Conservation (phyloP, 2,329 filamentous ascomycete genomes). For the Phaeoacremonium minimum region DNA sequence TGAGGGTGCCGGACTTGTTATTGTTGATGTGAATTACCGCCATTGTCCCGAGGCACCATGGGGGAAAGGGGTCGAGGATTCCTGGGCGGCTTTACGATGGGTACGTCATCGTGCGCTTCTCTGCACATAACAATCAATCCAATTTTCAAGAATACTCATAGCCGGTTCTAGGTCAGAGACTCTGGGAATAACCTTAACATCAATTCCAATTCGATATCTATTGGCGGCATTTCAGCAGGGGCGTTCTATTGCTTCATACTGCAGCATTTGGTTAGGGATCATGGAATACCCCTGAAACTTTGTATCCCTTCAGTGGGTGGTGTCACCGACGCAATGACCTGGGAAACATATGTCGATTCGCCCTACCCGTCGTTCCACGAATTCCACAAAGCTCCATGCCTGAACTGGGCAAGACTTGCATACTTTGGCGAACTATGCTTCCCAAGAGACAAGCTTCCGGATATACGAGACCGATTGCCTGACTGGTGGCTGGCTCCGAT, state of each 20-base stretch:
- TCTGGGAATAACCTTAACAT: conserved; percentile 21
- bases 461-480: conserved; percentile 20
- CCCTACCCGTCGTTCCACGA: conserved; percentile 27
- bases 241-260: conserved; percentile 26
- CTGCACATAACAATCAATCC: too few relatives aligned
- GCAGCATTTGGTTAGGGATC: conserved; percentile 30
- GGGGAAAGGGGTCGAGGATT: conserved; percentile 30
- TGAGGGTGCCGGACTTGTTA: conserved; percentile 27
- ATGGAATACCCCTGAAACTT: conserved; percentile 25
- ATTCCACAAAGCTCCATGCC: conserved; percentile 24
- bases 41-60: conserved; percentile 30
- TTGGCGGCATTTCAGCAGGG: conserved; percentile 33
- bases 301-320: conserved; percentile 27
- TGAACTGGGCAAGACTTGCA: conserved; percentile 25
- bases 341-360: conserved; percentile 25
- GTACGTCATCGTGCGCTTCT: too few relatives aligned
- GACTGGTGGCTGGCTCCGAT: conserved; percentile 28
- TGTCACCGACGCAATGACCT: conserved; percentile 17
- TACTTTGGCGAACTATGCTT: conserved; percentile 23
- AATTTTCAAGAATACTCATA: too few relatives aligned
- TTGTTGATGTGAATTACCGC: conserved; percentile 34
- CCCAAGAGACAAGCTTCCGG: conserved; percentile 17
- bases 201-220: conserved; percentile 24
- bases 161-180: too few relatives aligned
- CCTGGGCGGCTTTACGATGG: conserved; percentile 28